phyloP scores from a whole-genome alignment of 805 yeast species.

The Schizosaccharomyces lindneri region DNA sequence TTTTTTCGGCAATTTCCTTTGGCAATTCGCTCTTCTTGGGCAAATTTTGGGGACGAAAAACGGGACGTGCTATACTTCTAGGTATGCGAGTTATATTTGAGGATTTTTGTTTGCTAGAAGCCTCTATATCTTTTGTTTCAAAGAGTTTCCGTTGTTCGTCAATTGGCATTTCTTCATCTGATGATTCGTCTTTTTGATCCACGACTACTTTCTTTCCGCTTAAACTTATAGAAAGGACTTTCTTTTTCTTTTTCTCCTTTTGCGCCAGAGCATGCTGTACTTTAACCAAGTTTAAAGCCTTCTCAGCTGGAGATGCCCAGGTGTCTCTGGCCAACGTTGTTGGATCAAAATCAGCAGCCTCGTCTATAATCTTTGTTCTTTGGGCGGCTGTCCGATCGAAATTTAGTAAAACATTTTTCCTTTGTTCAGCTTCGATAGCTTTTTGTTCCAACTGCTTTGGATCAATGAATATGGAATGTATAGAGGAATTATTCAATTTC shows the following conservation, averaged over 20 bases:
- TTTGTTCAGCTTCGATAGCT: constrained; percentile 39
- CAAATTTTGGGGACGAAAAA: background rate
- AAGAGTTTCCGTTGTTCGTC: background rate
- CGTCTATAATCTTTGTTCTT: constrained; percentile 76
- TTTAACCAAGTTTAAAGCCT: constrained; percentile 63
- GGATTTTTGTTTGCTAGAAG: background rate
- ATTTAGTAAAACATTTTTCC: constrained; percentile 45
- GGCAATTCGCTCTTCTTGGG: background rate
- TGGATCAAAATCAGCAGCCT: constrained; percentile 67
- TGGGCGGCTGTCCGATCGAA: constrained; percentile 75
- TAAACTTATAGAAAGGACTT: background rate
- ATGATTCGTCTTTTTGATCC: background rate
- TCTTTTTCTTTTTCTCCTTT: background rate
- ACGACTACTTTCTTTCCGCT: background rate
- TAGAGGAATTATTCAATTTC: background rate
- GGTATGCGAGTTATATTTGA: background rate
- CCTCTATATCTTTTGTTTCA: background rate
- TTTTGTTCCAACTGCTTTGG: constrained; percentile 24
- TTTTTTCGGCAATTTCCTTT: background rate
- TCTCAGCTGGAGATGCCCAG: constrained; percentile 68
- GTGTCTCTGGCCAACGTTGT: constrained; percentile 25
- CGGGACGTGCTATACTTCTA: background rate
- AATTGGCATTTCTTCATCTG: background rate
- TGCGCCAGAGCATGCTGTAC: constrained; percentile 42
- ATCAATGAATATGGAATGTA: background rate